These are phyloP conservation scores for Aureobasidium sp. DNA, from an alignment of 2,329 filamentous ascomycete species.

Conservation along the genomic window DNA sequence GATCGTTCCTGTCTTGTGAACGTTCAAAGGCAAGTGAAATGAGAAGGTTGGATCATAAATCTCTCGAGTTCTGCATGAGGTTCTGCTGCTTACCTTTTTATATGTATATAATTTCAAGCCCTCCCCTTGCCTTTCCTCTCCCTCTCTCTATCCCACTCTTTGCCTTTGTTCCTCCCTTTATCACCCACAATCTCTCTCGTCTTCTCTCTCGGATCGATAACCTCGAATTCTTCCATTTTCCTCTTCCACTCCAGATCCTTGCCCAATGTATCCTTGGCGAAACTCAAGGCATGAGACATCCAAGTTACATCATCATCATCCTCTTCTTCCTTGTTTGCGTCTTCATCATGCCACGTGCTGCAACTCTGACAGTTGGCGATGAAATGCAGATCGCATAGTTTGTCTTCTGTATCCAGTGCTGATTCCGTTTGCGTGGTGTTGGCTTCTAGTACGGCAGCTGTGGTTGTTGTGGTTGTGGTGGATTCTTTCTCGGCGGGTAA, in stretches of 20 bases:
- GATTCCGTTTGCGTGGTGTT: conserved; percentile 19
- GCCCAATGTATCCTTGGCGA: conserved; percentile 80
- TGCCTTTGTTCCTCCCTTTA: conserved; percentile 46
- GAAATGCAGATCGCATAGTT: conserved; percentile 87
- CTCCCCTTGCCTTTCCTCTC: not conserved
- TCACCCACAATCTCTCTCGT: conserved; percentile 57
- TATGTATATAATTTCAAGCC: not conserved
- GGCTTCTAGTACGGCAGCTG: not conserved
- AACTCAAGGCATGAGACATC: conserved; percentile 79
- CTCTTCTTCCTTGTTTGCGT: conserved; percentile 50
- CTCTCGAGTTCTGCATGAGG: not conserved
- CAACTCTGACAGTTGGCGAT: conserved; percentile 94
- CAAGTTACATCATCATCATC: conserved; percentile 57
- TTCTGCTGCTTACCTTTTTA: too few species aligned
- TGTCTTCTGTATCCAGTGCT: conserved; percentile 58
- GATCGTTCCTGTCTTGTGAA: too few species aligned
- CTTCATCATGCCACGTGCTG: conserved; percentile 68
- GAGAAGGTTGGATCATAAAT: not conserved
- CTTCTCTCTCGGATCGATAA: conserved; percentile 77
- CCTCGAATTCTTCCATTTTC: conserved; percentile 78
- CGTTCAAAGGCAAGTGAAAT: too few species aligned
- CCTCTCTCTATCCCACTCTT: conserved; percentile 27
- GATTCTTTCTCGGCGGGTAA: conserved; percentile 17
- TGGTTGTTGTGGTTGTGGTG: not conserved
- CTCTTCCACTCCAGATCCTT: conserved; percentile 85